These are phyloP conservation scores for Parietaria judaica DNA, from an alignment of 306 rosid genomes.

Conservation along the genomic window DNA sequence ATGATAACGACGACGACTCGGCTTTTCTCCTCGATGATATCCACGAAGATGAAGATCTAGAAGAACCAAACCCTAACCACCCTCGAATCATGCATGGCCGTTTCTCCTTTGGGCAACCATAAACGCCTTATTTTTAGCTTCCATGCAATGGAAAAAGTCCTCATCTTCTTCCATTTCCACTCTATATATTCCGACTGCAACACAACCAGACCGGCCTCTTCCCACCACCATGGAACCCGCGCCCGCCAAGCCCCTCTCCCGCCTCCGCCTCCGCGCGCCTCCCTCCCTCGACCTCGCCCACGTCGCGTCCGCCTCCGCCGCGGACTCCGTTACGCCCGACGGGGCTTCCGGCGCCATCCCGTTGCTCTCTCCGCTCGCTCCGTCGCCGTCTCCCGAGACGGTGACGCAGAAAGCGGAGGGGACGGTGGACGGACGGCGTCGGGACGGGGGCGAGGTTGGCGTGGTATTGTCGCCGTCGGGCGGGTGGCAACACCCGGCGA, in stretches of 20 bases:
- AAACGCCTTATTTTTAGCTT: conserved; percentile 15
- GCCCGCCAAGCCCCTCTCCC: conserved; percentile 28
- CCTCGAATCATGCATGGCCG: not conserved
- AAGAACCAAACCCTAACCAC: conserved; percentile 1
- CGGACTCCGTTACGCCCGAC: conserved; percentile 2
- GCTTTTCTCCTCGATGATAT: not conserved
- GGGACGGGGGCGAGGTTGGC: not conserved
- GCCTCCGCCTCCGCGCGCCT: conserved; percentile 65
- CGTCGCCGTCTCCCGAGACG: conserved; percentile 27
- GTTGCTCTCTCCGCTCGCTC: conserved; percentile 56
- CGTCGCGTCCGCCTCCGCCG: conserved; percentile 4
- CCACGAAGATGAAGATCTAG: no score
- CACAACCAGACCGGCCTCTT: not conserved
- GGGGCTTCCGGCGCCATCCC: conserved; percentile 55
- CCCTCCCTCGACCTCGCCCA: conserved; percentile 44
- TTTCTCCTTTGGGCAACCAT: not conserved
- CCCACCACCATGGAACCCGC: not conserved
- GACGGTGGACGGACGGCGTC: not conserved
- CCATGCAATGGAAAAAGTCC: conserved; percentile 4
- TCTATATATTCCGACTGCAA: not conserved
- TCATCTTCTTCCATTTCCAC: not conserved
- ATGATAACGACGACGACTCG: no score
- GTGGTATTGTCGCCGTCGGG: conserved; percentile 5
- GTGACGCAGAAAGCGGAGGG: conserved; percentile 1
- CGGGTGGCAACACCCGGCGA: conserved; percentile 60